phyloP scores from a whole-genome alignment of 192 early-diverging fungal genomes.

The Chytriomyces sp. region DNA sequence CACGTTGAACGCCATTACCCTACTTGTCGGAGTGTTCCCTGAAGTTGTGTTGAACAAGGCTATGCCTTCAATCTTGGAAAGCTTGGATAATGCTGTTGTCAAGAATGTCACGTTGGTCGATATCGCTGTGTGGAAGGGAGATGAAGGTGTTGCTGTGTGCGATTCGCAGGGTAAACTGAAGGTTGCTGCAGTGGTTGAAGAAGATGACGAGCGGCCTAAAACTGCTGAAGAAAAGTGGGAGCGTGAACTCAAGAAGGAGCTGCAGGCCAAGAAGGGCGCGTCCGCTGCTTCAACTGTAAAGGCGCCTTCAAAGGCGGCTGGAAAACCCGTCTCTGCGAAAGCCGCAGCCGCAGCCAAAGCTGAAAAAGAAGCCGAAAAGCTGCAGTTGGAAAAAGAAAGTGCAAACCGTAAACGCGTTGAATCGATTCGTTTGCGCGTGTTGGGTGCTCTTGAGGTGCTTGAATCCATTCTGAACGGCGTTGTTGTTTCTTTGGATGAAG shows the following conservation, averaged over 20 bases:
- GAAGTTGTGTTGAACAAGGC: slow-evolving; percentile 55
- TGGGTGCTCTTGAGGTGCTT: slow-evolving; percentile 69
- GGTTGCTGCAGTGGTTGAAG: slow-evolving; percentile 16
- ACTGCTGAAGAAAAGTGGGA: slow-evolving; percentile 82
- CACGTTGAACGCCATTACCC: slow-evolving; percentile 65
- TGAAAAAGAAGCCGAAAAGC: slow-evolving; percentile 74
- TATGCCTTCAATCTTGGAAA: slow-evolving; percentile 51
- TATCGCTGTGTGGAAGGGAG: slow-evolving; percentile 72
- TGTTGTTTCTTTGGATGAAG: slow-evolving; percentile 55
- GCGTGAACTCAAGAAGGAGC: slow-evolving; percentile 71
- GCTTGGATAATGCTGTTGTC: slow-evolving; percentile 54
- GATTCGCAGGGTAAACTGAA: slow-evolving; percentile 46
- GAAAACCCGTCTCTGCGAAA: slow-evolving; percentile 48
- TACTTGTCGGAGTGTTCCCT: slow-evolving; percentile 66
- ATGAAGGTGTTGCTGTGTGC: slow-evolving; percentile 68
- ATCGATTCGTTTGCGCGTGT: slow-evolving; percentile 53
- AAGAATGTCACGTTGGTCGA: slow-evolving; percentile 62
- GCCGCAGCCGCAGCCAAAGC: slow-evolving; percentile 64
- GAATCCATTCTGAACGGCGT: slow-evolving; percentile 69
- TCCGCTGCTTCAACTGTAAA: slow-evolving; percentile 27
- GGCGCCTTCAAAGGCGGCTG: neutral
- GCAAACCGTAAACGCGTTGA: slow-evolving; percentile 72
- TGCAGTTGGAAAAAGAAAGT: slow-evolving; percentile 74
- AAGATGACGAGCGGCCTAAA: slow-evolving; percentile 11
- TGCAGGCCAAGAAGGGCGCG: slow-evolving; percentile 67